Evolutionary conservation across 768 basidiomycete genomes (phyloP).

Genomic region (Dacryopinax primogenitus): DNA sequence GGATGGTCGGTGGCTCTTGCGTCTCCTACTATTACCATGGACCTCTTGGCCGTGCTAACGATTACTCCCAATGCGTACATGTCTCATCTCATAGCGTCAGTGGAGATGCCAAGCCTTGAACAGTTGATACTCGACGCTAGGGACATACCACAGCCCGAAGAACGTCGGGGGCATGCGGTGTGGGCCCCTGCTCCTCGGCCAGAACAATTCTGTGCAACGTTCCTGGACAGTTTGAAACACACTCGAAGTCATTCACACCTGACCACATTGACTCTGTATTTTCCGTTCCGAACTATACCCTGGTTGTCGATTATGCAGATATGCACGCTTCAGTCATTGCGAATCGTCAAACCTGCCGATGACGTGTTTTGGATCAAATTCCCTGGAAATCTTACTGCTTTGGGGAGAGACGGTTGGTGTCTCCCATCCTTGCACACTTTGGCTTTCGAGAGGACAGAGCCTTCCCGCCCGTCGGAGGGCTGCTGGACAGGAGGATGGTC

Average conservation of each 20-base stretch:
- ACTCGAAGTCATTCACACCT: too few species aligned
- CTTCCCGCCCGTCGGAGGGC: too few species aligned
- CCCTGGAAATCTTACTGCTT: too few species aligned
- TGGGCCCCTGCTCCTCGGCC: too few species aligned
- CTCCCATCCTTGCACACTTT: too few species aligned
- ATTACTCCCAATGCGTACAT: not conserved
- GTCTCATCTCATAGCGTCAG: not conserved
- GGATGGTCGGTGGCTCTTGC: not conserved
- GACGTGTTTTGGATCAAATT: not conserved
- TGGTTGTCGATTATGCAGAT: not conserved
- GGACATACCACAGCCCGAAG: too few species aligned
- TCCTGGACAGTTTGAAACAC: too few species aligned
- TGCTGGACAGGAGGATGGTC: too few species aligned
- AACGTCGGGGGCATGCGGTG: too few species aligned
- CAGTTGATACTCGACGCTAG: not conserved
- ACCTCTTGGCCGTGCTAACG: not conserved
- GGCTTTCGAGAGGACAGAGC: too few species aligned
- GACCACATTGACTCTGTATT: not conserved
- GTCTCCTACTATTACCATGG: not conserved
- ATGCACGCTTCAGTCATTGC: not conserved
- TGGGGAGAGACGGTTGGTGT: too few species aligned
- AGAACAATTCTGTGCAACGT: too few species aligned
- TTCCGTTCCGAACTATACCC: not conserved
- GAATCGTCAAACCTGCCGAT: not conserved
- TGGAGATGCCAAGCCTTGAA: not conserved